Evolutionary conservation across 2,329 filamentous ascomycete species (phyloP), one percentile per base, ranked within the genome.

Genomic region (Trichoderma polysporum): DNA sequence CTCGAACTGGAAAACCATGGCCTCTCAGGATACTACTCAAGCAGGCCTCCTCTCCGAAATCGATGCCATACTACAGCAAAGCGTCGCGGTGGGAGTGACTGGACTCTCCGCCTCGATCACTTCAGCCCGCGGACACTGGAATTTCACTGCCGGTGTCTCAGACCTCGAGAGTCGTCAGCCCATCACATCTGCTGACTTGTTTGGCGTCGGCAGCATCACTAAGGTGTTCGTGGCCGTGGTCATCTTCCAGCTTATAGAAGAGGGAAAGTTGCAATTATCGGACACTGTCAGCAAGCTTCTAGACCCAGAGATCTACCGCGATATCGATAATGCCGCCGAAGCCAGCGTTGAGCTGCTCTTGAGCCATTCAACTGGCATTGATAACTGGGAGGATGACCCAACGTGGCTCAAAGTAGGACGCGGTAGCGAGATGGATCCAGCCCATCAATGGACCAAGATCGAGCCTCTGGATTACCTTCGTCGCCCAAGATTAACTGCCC

Each of bases 201-300:
- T 70, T 58, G 68, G 68, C 22, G 47, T 70, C 39, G 68, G 68
- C 33, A 68, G 67, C 60, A 69, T 70, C 35, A 70, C 68, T 41
- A 70, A 70, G n/a, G 64, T 70, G n/a, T 68, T 70, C 17, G 58
- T 64, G 5, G 60, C 68, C 4, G 65, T 68, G 3, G 67, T 70
- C 10, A 37, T 70, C 22, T 57, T 70, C 6, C 68, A 70, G 53
- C 68, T 70, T 27, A 53, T 67, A 8, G 68, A 70, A 52, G 64
- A 70, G 15, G 64, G 67, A n/a, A 70, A 66, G 56, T 45, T 70
- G 4, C 52, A 41, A 1, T 27, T 69, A 35, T 60, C 64, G 4
- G 68, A 69, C 12, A 66, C 64, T 8, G 64, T 69, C 41, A 49
- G 60, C n/a, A 9, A 59, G 41, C 47, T 66, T 9, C 35, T 70